Percentiles rank a stretch among this genome's conserved stretches.
phyloP scores from a whole-genome alignment of 176 grass and related monocot species.

The Secale cereale region DNA sequence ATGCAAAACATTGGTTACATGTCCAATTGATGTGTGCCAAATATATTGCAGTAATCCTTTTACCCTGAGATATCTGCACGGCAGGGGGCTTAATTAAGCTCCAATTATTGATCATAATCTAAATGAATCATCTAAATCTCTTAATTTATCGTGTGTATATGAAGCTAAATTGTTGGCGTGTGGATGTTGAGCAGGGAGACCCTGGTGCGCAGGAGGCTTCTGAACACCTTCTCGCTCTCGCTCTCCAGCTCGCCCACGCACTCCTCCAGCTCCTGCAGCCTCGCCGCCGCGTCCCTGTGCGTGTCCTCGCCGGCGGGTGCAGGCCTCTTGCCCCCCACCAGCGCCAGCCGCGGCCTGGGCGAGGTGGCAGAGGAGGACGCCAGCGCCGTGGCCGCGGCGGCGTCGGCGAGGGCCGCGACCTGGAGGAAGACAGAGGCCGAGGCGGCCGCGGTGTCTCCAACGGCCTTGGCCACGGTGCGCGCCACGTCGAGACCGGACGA shows the following conservation, averaged over 20 bases:
- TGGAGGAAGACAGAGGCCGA: slow-evolving; percentile 37
- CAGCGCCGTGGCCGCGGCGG: neutral
- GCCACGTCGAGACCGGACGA: slow-evolving; percentile 23
- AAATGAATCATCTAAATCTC: neutral
- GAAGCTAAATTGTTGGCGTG: slow-evolving; percentile 30
- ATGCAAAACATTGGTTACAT: neutral
- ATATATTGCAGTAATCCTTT: neutral
- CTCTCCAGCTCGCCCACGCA: slow-evolving; percentile 61
- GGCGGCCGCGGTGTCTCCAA: slow-evolving; percentile 23
- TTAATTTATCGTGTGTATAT: neutral
- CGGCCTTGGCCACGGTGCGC: slow-evolving; percentile 24
- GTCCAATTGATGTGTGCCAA: neutral
- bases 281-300: slow-evolving; percentile 16
- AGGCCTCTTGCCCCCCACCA: slow-evolving; percentile 1
- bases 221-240: slow-evolving; percentile 65
- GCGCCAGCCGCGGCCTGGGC: neutral
- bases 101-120: neutral
- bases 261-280: slow-evolving; percentile 48
- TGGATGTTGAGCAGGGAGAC: slow-evolving; percentile 77
- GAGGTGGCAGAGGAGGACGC: neutral
- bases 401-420: slow-evolving; percentile 22
- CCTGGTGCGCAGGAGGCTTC: slow-evolving; percentile 47
- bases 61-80: neutral
- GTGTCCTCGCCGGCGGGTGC: slow-evolving; percentile 1
- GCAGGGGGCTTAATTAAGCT: neutral